Percentiles rank a stretch among this genome's conserved stretches.
Evolutionary conservation across 768 basidiomycete species (phyloP).

Genomic region (Artomyces pyxidatus): DNA sequence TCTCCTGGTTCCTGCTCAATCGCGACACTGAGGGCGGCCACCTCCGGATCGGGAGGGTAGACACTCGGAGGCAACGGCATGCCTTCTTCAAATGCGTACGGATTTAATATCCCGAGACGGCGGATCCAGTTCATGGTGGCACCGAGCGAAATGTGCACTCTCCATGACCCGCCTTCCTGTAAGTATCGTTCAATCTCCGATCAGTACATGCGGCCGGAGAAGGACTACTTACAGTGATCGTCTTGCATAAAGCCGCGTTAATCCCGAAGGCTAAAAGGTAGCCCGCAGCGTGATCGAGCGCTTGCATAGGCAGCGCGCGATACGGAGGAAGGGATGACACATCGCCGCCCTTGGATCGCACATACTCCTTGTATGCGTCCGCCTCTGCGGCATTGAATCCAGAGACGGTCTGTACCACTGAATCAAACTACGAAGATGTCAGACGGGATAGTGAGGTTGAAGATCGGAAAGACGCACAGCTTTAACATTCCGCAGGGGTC

Average conservation of each 20-base stretch:
- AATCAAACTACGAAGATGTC: constrained; percentile 43
- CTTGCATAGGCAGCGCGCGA: constrained; percentile 46
- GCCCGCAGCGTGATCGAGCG: constrained; percentile 51
- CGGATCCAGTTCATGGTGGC: constrained; percentile 50
- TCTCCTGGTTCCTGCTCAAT: constrained; percentile 9
- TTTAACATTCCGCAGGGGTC: constrained; percentile 44
- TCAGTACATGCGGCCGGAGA: not conserved
- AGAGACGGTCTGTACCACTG: constrained; percentile 52
- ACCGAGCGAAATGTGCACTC: constrained; percentile 51
- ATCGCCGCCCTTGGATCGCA: constrained; percentile 8
- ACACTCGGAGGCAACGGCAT: constrained; percentile 30
- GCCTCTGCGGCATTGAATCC: constrained; percentile 56
- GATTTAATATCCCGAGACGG: constrained; percentile 39
- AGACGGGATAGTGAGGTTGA: not conserved
- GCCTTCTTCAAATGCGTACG: constrained; percentile 34
- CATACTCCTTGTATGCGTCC: constrained; percentile 32
- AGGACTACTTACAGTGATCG: constrained; percentile 34
- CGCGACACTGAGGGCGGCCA: constrained; percentile 23
- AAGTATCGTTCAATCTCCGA: not conserved
- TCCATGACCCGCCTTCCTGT: constrained; percentile 55
- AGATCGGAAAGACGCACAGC: constrained; percentile 33
- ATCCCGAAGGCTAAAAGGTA: constrained; percentile 54
- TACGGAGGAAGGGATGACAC: constrained; percentile 17
- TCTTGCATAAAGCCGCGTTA: constrained; percentile 45
- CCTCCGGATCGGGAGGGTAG: constrained; percentile 30